phyloP scores from a whole-genome alignment of 2,329 filamentous ascomycete genomes.

The Malbranchea zuffiana region DNA sequence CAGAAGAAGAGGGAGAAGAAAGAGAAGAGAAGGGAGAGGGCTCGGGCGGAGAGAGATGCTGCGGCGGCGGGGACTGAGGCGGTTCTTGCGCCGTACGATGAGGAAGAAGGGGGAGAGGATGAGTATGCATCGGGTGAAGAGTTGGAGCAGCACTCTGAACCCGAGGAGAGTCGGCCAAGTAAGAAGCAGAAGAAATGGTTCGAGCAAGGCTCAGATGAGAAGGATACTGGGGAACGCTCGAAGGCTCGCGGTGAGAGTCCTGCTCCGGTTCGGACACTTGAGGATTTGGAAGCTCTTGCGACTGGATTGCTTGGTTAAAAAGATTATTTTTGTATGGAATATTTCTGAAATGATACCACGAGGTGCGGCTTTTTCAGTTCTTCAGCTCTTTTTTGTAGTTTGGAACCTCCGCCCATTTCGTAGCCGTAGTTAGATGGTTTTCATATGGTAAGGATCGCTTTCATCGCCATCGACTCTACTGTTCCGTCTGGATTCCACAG shows the following conservation, averaged over 20 bases:
- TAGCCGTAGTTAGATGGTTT: neutral
- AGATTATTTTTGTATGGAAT: no score
- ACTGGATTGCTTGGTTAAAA: slow-evolving; percentile 32
- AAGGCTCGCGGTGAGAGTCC: slow-evolving; percentile 17
- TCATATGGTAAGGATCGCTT: no score
- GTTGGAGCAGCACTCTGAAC: slow-evolving; percentile 12
- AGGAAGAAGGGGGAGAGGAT: slow-evolving; percentile 9
- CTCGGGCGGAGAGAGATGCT: slow-evolving; percentile 28
- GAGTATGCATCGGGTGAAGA: slow-evolving; percentile 12
- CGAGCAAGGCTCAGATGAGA: slow-evolving; percentile 20
- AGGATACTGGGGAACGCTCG: slow-evolving; percentile 20
- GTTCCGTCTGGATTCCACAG: no score
- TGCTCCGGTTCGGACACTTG: slow-evolving; percentile 34
- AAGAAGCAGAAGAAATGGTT: slow-evolving; percentile 35
- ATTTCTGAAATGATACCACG: no score
- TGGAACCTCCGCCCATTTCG: slow-evolving; percentile 7
- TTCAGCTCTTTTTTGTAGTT: slow-evolving; percentile 16
- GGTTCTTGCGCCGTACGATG: slow-evolving; percentile 24
- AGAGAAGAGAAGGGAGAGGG: slow-evolving; percentile 32
- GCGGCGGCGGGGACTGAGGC: slow-evolving; percentile 24
- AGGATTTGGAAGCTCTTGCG: slow-evolving; percentile 39
- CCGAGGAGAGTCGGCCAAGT: slow-evolving; percentile 21
- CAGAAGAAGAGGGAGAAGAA: slow-evolving; percentile 52
- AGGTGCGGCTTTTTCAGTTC: no score
- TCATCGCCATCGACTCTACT: no score